Base-by-base conservation (phyloP, 306 rosid species). In the Medicago ruthenica region DNA sequence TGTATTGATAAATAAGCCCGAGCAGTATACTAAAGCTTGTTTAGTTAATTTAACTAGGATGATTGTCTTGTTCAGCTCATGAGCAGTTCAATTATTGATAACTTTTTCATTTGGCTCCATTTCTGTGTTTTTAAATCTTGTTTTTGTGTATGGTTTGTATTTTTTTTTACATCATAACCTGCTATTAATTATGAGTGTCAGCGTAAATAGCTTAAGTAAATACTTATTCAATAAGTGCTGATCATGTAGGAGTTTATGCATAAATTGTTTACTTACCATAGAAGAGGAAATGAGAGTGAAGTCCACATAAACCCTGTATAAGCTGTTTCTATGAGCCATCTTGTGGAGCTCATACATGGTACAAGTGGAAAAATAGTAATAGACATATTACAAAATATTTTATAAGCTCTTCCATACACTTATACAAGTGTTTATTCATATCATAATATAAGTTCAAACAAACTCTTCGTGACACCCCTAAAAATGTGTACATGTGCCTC, bases 21-120 rank as follows among this genome's bases (percentile, higher is more conserved):
- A 67, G 15, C 59, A 21, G 54, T 51, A 64, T 65, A 15, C 47
- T 53, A 54, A 65, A 21, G 65, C n/a, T 70, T 5, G 18, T 67
- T 62, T 50, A 2, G 57, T 78, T 24, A 53, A 50, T 20, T 62
- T 39, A 37, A 8, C 67, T 22, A 36, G 24, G 40, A 16, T 64
- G 16, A 67, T 63, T 51, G 36, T 36, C 40, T 59, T 5, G 4
- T 59, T 6, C 39, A 27, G 66, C 18, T 27, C 17, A 27, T 0
- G 5, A 59, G 66, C 66, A 59, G 40, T 9, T 59, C 18, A 59
- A 24, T 22, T 59, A 13, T 55, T 20, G 34, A 55, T 55, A 5
- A 5, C 16, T 6, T 27, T 24, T 59, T 59, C 40, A 27, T 2
- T 27, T 59, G 65, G 39, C 40, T 59, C 65, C 17, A 24, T 59